Evolutionary conservation across 164 flowering plant species (phyloP), one percentile per base, ranked within the genome.

Genomic region (Stephania japonica): DNA sequence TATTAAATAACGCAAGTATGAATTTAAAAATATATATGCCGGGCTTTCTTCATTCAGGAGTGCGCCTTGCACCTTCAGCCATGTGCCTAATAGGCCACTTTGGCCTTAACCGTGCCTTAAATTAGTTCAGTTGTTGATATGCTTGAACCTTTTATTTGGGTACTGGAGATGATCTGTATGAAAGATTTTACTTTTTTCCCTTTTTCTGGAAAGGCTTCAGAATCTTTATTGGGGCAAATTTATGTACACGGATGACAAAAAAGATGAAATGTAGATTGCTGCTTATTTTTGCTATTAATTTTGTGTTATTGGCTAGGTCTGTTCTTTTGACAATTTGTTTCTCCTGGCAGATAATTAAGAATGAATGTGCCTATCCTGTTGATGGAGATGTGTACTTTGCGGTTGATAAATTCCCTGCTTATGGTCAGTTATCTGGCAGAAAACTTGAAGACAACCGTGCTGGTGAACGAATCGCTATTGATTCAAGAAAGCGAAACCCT

Each of bases 381-480:
- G 96, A 89, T 59, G 99, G 98, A 59, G 94, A 95, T 83, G 99
- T 95, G 42, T 95, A 86, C 78, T 95, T 90, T 75, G 79, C 96
- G 62, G 92, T 93, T 76, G 94, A 91, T 41, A 86, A 86, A 14
- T 87, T 75, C 63, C 90, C 91, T 67, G 79, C 83, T 32, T 95
- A 92, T 85, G 96, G 98, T 8, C 84, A 80, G 44, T 80, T 93
- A 70, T 93, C 98, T 75, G 95, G 94, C 47, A 82, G 90, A 65
- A 91, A 80, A 80, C 75, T 87, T 69, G 96, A 87, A 79, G 87
- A 91, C 76, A 89, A 89, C 73, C 86, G 94, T 75, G 92, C 96
- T 53, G 99, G 99, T 38, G 99, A 87, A 78, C 86, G 97, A 25
- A 91, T 93, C 78, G 89, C 89, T 38, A 81, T 90, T 72, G 97